phyloP scores from a whole-genome alignment of 495 filamentous ascomycete genomes.

The Baudoinia panamericana region DNA sequence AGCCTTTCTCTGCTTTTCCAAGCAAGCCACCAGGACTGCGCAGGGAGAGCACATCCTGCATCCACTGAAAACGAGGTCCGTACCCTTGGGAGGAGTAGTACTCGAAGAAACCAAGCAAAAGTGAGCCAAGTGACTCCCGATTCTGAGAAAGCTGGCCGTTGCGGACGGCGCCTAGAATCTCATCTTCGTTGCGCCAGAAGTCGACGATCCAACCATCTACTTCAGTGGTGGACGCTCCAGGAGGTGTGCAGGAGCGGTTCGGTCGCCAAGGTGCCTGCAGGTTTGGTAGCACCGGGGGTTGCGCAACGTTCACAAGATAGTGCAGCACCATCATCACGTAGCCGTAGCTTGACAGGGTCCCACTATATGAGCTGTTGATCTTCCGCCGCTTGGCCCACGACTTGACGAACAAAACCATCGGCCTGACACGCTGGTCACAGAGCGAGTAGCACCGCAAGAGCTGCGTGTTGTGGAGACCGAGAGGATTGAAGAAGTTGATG shows the following conservation, averaged over 20 bases:
- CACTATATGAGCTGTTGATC: slow-evolving; percentile 71
- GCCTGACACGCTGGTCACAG: slow-evolving; percentile 56
- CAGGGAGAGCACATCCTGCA: slow-evolving; percentile 53
- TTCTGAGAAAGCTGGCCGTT: slow-evolving; percentile 45
- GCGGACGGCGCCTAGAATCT: slow-evolving; percentile 41
- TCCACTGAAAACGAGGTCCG: slow-evolving; percentile 52
- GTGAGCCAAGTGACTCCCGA: slow-evolving; percentile 43
- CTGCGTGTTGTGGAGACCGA: slow-evolving; percentile 66
- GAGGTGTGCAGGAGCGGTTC: slow-evolving; percentile 21
- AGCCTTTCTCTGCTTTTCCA: slow-evolving; percentile 59
- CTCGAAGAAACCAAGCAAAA: slow-evolving; percentile 67
- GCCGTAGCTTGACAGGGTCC: slow-evolving; percentile 72
- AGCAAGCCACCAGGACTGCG: slow-evolving; percentile 55
- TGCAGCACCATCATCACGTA: slow-evolving; percentile 92
- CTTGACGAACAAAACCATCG: slow-evolving; percentile 73
- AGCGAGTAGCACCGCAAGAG: slow-evolving; percentile 65
- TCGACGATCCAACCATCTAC: slow-evolving; percentile 47
- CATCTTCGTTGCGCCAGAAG: slow-evolving; percentile 56
- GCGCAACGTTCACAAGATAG: slow-evolving; percentile 65
- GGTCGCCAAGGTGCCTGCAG: slow-evolving; percentile 42
- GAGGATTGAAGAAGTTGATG: slow-evolving; percentile 69
- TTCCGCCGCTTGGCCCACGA: slow-evolving; percentile 65
- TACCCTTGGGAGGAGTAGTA: slow-evolving; percentile 52
- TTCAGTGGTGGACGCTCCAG: slow-evolving; percentile 22
- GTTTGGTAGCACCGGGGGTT: slow-evolving; percentile 68